Evolutionary conservation across 139 green algal genomes (phyloP), one percentile per base, ranked within the genome.

Genomic region (Diplosphaera chodatii): DNA sequence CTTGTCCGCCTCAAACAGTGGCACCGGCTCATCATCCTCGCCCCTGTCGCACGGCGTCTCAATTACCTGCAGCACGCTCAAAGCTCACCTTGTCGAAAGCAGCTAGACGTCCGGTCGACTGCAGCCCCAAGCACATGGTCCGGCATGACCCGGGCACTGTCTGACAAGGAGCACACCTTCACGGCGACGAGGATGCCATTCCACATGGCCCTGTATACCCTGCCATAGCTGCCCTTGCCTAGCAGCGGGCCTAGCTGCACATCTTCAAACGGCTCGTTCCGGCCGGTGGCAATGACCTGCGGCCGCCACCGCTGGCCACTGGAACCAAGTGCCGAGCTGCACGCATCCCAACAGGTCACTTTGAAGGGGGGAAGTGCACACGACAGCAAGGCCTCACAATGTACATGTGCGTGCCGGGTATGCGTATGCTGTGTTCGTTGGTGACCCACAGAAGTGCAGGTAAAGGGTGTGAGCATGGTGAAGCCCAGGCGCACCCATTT

Each of bases 111-210:
- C n/a, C n/a, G n/a, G n/a, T n/a, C n/a, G n/a, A n/a, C n/a, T n/a
- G 37, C 37, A 48, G 6, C 8, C 6, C 37, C 6, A 48, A 73
- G 65, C 41, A 73, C 63, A 41, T 66, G 41, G 29, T 66, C 55
- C 16, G 55, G 55, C 55, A n/a, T 30, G 55, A 28, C 55, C 16
- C 4, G 28, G 3, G 28, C 30, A 30, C 4, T 30, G n/a, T 30
- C 37, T 20, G 37, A 48, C 37, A 48, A 48, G 10, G 6, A 10
- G 10, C 37, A 48, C 18, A 93, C 82, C 75, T 95, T 95, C 23
- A 95, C 84, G 1, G 90, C 90, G 33, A 94, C 87, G n/a, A 72
- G 67, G 31, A 77, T 80, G 34, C 86, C 86, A 67, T 90, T 88
- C 90, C 90, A 95, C 32, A 72, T 70, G 31, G 72, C 83, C 5